Conservation (phyloP, 2,329 filamentous ascomycete genomes). For the Chaetoscypha palmicola region DNA sequence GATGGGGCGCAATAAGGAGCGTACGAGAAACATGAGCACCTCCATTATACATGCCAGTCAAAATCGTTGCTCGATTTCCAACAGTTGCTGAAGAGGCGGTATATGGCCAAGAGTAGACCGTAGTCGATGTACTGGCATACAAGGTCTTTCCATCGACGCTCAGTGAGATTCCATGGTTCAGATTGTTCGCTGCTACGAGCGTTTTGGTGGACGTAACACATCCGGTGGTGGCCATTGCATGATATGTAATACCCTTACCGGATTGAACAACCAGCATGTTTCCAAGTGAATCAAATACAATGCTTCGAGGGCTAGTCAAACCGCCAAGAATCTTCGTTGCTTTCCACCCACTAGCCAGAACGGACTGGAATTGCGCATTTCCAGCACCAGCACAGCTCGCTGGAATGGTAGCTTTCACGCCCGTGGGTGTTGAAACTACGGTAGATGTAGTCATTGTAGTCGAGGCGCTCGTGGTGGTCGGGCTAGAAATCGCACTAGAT, state of each 20-base stretch:
- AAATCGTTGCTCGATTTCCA: conserved; percentile 2
- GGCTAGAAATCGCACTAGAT: neutral
- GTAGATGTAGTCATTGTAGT: conserved; percentile 4
- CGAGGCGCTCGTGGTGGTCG: neutral
- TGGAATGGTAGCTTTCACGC: conserved; percentile 7
- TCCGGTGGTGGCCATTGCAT: conserved; percentile 8
- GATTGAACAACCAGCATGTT: conserved; percentile 14
- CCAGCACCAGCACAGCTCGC: conserved; percentile 14
- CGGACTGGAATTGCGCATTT: conserved; percentile 9
- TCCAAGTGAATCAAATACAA: conserved; percentile 11
- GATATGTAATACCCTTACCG: conserved; percentile 10
- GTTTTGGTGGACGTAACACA: conserved; percentile 12
- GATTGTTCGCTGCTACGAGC: conserved; percentile 9
- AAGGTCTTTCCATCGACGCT: conserved; percentile 14
- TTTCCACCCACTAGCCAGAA: conserved; percentile 12
- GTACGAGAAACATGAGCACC: conserved; percentile 14
- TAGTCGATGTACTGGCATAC: conserved; percentile 18
- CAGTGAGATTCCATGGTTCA: conserved; percentile 11
- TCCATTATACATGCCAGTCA: conserved; percentile 7
- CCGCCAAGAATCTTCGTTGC: conserved; percentile 12
- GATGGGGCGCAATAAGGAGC: conserved; percentile 9
- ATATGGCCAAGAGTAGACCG: conserved; percentile 15
- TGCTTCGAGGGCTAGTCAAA: conserved; percentile 13
- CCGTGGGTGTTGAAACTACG: neutral
- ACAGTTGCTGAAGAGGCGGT: conserved; percentile 2